A percentile compares a stretch with the other conserved stretches of the same genome.
Evolutionary conservation across 148 eudicot species (phyloP).

Genomic region (Chenopodium formosanum): DNA sequence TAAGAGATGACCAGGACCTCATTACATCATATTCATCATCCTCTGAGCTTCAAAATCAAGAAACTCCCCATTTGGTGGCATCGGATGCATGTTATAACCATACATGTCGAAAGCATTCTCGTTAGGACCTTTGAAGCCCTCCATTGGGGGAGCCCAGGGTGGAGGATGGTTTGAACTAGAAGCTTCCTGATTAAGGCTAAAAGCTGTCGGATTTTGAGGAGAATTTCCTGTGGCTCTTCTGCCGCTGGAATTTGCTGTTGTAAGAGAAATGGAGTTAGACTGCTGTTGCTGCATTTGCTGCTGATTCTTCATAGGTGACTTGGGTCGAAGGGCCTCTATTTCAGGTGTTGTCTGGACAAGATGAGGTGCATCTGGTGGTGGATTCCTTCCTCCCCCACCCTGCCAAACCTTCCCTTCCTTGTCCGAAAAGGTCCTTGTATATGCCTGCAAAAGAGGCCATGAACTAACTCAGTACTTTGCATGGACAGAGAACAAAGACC

Average conservation of each 20-base stretch:
- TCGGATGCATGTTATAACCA: constrained; percentile 50
- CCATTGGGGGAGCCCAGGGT: constrained; percentile 64
- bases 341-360: constrained; percentile 89
- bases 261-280: constrained; percentile 61
- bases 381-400: constrained; percentile 95
- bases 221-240: constrained; percentile 54
- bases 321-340: constrained; percentile 86
- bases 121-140: constrained; percentile 45
- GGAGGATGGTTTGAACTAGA: constrained; percentile 48
- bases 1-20: not conserved
- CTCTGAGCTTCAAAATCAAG: constrained; percentile 53
- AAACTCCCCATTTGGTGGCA: constrained; percentile 46
- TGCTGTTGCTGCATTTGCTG: constrained; percentile 75
- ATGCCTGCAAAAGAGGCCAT: constrained; percentile 52
- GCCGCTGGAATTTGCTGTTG: constrained; percentile 49
- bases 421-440: constrained; percentile 65
- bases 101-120: constrained; percentile 60
- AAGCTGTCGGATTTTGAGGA: constrained; percentile 46
- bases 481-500: not conserved
- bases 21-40: constrained; percentile 55
- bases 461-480: not conserved
- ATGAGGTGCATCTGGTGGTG: constrained; percentile 96
- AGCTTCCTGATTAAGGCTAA: constrained; percentile 51
- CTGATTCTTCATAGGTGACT: constrained; percentile 98
- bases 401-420: constrained; percentile 94